Base-by-base conservation (phyloP, 2,329 filamentous ascomycete genomes). In the Nemania sp. region DNA sequence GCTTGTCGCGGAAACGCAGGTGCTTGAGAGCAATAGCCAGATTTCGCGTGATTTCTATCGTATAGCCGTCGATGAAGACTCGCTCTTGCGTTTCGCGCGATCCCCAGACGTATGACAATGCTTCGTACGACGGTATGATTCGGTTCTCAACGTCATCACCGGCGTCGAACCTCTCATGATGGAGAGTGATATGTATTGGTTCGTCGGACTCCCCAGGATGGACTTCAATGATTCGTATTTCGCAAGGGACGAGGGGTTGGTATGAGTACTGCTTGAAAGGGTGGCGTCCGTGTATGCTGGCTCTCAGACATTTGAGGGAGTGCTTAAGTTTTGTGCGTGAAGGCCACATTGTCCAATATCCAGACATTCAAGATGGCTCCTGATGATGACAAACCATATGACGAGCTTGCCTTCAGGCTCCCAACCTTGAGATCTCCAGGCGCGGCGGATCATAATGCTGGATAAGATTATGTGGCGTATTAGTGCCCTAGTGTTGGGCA, bases 1-100 rank as follows among this genome's bases (percentile, higher is more conserved):
- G 19, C 7, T 17, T 11, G 4, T 59, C 31, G 3, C 3, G 41
- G 30, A 48, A 36, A 26, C 54, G 54, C 3, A 62, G 28, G 15
- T 56, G 44, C 4, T 33, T 49, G 2, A 62, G 41, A 20, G 54
- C 54, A 9, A 50, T 17, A 2, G 15, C 42, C 7, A 60, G 15
- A 19, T 54, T 60, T 11, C 15, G 50, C 2, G 20, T 48, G 1
- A 41, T 20, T 4, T 39, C 11, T n/a, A 33, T 12, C 11, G 14
- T n/a, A 2, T 12, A 33, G 30, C 15, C 5, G 5, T 33, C 9
- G 6, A n/a, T n/a, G 30, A 33, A 14, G 9, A 33, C 12, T 14
- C 11, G 30, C 6, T 12, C 30, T n/a, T 12, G 9, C 14, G 4
- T 33, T 33, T 33, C 30, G 14, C 12, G 9, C 14, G 30, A 33